Conservation (phyloP, 345 rosid genomes). For the Citrus trifoliata region DNA sequence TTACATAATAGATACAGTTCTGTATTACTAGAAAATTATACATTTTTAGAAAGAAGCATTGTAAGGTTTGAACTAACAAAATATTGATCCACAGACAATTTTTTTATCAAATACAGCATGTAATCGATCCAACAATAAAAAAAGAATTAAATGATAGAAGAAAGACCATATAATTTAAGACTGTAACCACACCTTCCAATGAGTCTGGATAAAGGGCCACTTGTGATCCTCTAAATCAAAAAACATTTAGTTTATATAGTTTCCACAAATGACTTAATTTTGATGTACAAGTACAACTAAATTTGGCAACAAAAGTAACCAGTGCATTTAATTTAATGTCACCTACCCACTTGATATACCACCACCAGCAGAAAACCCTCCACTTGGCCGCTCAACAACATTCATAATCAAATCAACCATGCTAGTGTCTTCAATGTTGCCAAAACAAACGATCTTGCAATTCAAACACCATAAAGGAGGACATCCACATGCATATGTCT, state of each 20-base stretch:
- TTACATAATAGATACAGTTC: background rate
- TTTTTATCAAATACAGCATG: background rate
- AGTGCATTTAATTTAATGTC: constrained; percentile 3
- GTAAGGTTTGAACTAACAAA: background rate
- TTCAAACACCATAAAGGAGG: background rate
- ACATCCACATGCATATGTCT: constrained; percentile 36
- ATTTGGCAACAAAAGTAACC: background rate
- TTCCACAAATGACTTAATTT: background rate
- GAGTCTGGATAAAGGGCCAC: constrained; percentile 89
- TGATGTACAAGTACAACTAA: background rate
- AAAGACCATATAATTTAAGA: background rate
- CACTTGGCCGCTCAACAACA: constrained; percentile 94
- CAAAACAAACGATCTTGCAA: constrained; percentile 3
- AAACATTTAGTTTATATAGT: constrained; percentile 6
- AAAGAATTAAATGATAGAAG: background rate
- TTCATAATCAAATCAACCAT: constrained; percentile 93
- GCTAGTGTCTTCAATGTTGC: constrained; percentile 48
- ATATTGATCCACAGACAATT: background rate
- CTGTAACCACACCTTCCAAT: constrained; percentile 69
- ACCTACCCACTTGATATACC: constrained; percentile 93
- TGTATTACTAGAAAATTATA: background rate
- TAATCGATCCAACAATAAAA: background rate
- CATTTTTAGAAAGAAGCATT: too few species aligned
- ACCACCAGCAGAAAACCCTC: constrained; percentile 96
- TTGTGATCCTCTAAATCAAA: constrained; percentile 66